phyloP scores from a whole-genome alignment of 2,329 filamentous ascomycete genomes.

The Aureobasidium musti region DNA sequence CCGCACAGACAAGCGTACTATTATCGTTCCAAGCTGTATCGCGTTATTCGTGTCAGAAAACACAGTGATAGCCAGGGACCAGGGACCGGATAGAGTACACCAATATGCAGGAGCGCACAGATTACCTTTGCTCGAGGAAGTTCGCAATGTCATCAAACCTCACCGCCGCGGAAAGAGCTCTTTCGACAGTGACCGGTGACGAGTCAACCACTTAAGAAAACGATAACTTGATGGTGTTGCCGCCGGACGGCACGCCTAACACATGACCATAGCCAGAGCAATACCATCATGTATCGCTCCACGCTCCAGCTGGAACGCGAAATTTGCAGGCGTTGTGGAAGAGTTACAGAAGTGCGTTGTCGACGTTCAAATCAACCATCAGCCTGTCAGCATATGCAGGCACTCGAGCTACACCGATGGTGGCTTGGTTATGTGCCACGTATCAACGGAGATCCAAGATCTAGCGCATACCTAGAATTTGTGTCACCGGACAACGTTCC shows the following conservation, averaged over 20 bases:
- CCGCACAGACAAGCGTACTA: conserved; percentile 2
- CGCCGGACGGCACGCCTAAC: not conserved
- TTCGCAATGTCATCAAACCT: not conserved
- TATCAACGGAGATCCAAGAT: conserved; percentile 23
- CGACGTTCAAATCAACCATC: not conserved
- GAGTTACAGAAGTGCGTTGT: conserved; percentile 4
- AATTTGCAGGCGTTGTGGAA: not conserved
- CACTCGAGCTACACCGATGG: conserved; percentile 24
- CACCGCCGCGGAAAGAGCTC: conserved; percentile 1
- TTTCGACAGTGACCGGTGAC: not conserved
- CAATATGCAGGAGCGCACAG: not conserved
- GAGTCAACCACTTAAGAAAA: not conserved
- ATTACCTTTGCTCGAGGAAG: conserved; percentile 1
- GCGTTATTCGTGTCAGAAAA: not conserved
- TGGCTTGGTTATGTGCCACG: conserved; percentile 22
- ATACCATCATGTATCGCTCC: too few relatives aligned
- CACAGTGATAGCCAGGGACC: not conserved
- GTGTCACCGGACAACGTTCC: conserved; percentile 16
- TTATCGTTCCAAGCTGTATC: not conserved
- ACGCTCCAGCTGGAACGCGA: not conserved
- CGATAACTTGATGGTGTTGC: not conserved
- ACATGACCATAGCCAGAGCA: not conserved
- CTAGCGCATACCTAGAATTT: conserved; percentile 13
- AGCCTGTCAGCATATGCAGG: conserved; percentile 21
- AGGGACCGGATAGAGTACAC: not conserved